Evolutionary conservation across 345 rosid genomes (phyloP).

Genomic region (Citrus medica): DNA sequence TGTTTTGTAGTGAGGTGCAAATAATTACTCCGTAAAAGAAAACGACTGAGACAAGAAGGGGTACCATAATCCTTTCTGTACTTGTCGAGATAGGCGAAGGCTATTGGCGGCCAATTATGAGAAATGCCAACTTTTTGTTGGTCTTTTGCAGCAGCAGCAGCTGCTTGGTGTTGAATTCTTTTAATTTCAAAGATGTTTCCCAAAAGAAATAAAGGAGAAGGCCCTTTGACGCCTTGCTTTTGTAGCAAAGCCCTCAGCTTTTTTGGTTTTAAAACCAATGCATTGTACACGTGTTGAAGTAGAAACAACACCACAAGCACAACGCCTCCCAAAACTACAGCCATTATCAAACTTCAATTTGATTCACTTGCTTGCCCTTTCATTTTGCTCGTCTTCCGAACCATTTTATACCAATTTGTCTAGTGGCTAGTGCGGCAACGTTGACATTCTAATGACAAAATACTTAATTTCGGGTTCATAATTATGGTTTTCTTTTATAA

Average conservation of each 20-base stretch:
- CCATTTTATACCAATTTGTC: neutral
- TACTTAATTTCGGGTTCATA: too few species aligned
- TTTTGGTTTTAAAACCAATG: constrained; percentile 24
- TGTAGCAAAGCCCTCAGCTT: constrained; percentile 27
- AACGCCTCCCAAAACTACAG: constrained; percentile 20
- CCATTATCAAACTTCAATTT: neutral
- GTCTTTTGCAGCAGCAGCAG: too few species aligned
- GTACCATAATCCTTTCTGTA: constrained; percentile 43
- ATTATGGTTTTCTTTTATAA: neutral
- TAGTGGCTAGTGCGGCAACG: too few species aligned
- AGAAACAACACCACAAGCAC: constrained; percentile 12
- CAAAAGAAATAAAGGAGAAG: constrained; percentile 31
- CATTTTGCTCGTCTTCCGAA: too few species aligned
- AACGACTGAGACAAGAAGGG: neutral
- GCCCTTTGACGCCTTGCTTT: constrained; percentile 48
- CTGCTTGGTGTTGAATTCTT: constrained; percentile 16
- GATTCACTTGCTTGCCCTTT: neutral
- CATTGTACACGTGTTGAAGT: constrained; percentile 4
- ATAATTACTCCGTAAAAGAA: neutral
- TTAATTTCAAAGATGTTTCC: constrained; percentile 44
- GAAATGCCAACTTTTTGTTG: neutral
- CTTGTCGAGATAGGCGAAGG: constrained; percentile 24
- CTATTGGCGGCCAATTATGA: constrained; percentile 41
- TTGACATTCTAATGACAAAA: too few species aligned
- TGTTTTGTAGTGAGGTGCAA: too few species aligned